Conservation (phyloP, 352 stramenopile species). For the Globisporangium mamillatum region DNA sequence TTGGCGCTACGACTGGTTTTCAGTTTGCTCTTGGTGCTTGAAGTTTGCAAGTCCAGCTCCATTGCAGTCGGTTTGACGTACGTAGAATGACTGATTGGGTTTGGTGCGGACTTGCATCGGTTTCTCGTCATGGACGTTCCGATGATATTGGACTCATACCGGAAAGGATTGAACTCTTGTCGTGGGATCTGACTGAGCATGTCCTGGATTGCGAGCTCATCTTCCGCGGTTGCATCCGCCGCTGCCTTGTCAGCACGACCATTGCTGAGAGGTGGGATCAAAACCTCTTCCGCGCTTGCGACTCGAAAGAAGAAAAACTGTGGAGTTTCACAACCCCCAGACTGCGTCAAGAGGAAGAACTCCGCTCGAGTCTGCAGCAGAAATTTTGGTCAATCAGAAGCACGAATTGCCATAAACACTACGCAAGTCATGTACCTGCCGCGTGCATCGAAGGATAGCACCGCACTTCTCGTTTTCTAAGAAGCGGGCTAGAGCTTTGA, state of each 20-base stretch:
- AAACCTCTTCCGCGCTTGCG: conserved; percentile 33
- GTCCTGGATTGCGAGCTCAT: conserved; percentile 5
- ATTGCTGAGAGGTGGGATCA: conserved; percentile 13
- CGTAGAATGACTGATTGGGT: background rate
- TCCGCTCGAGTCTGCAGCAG: conserved; percentile 10
- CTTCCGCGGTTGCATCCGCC: background rate
- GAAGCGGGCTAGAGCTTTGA: conserved; percentile 15
- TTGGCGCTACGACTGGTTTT: background rate
- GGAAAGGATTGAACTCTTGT: conserved; percentile 34
- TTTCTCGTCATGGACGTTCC: background rate
- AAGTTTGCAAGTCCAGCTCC: background rate
- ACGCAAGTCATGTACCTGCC: conserved; percentile 1
- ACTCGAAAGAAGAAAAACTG: conserved; percentile 33
- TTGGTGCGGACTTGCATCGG: background rate
- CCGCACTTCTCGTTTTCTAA: conserved; percentile 16
- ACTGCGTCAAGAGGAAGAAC: conserved; percentile 23
- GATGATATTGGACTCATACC: conserved; percentile 20
- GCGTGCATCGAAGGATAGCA: conserved; percentile 20
- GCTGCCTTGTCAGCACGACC: background rate
- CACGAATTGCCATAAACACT: background rate
- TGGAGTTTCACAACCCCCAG: background rate
- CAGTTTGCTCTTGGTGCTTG: background rate
- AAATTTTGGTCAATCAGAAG: background rate
- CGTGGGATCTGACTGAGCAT: conserved; percentile 14
- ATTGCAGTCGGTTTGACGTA: background rate